These are phyloP conservation scores for Ogataea nakhonphanomensis DNA, from an alignment of 805 yeast species.

Conservation along the genomic window DNA sequence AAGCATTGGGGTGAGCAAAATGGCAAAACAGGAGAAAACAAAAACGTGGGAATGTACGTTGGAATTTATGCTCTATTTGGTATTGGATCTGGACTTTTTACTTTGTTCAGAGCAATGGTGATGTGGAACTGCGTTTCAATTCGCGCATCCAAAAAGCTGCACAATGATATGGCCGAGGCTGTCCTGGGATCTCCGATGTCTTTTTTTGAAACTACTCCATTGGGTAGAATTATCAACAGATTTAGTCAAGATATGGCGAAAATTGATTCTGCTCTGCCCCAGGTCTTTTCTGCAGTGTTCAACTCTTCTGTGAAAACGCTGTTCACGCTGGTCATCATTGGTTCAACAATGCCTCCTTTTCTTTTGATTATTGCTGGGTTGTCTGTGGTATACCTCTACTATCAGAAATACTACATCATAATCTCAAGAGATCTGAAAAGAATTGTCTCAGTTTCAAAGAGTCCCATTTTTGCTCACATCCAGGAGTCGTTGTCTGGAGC, in stretches of 20 bases:
- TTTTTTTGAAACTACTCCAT: conserved; percentile 67
- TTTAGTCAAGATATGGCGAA: conserved; percentile 60
- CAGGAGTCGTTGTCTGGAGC: conserved; percentile 80
- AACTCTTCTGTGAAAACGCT: conserved; percentile 41
- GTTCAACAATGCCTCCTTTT: conserved; percentile 52
- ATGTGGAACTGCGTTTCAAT: conserved; percentile 52
- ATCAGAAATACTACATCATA: conserved; percentile 65
- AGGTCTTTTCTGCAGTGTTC: conserved; percentile 47
- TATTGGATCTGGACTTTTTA: conserved; percentile 45
- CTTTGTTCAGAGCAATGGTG: conserved; percentile 43
- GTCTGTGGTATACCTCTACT: conserved; percentile 58
- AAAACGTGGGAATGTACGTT: conserved; percentile 44
- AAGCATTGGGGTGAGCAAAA: conserved; percentile 66
- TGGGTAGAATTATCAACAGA: conserved; percentile 62
- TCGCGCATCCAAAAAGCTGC: conserved; percentile 53
- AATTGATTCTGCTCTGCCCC: conserved; percentile 56
- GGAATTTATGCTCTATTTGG: conserved; percentile 56
- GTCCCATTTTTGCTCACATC: conserved; percentile 79
- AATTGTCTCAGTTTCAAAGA: conserved; percentile 60
- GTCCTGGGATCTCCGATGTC: conserved; percentile 60
- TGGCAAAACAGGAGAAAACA: conserved; percentile 40
- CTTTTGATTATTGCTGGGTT: conserved; percentile 45
- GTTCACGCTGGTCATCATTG: conserved; percentile 51
- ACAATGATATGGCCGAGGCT: conserved; percentile 52
- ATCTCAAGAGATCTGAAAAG: conserved; percentile 79